Percentiles rank a stretch among this genome's conserved stretches.
phyloP scores from a whole-genome alignment of 352 stramenopile genomes.

The Elongisporangium prolatum region DNA sequence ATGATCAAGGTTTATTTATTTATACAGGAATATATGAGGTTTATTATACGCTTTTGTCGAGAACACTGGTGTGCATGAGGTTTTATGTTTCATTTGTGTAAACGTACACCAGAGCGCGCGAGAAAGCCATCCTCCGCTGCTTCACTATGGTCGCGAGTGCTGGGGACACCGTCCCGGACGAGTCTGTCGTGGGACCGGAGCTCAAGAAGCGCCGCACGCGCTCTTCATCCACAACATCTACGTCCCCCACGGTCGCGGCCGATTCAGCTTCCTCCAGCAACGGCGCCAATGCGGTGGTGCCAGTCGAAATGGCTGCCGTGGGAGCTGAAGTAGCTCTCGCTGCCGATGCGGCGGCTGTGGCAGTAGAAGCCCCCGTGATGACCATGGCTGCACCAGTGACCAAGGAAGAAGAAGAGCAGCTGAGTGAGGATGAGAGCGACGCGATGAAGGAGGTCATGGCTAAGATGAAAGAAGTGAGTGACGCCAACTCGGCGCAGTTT shows the following conservation, averaged over 20 bases:
- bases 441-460: constrained; percentile 60
- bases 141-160: constrained; percentile 27
- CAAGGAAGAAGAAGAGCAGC: constrained; percentile 31
- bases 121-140: constrained; percentile 20
- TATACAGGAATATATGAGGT: not conserved
- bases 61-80: constrained; percentile 7
- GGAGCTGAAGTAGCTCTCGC: constrained; percentile 4
- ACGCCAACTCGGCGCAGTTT: constrained; percentile 31
- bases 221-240: not conserved
- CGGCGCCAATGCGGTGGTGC: no score
- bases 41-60: no score
- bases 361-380: constrained; percentile 9
- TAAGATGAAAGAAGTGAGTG: constrained; percentile 52
- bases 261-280: not conserved
- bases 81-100: constrained; percentile 34
- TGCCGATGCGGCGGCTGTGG: constrained; percentile 14
- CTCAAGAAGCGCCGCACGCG: not conserved
- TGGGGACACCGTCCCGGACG: not conserved
- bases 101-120: constrained; percentile 1
- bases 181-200: not conserved
- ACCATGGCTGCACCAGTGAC: constrained; percentile 18
- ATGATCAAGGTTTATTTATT: not conserved
- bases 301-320: not conserved
- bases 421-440: constrained; percentile 48
- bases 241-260: not conserved